A percentile compares a stretch with the other conserved stretches of the same genome.
Conservation (phyloP, 306 rosid genomes). For the Quercus rubra region DNA sequence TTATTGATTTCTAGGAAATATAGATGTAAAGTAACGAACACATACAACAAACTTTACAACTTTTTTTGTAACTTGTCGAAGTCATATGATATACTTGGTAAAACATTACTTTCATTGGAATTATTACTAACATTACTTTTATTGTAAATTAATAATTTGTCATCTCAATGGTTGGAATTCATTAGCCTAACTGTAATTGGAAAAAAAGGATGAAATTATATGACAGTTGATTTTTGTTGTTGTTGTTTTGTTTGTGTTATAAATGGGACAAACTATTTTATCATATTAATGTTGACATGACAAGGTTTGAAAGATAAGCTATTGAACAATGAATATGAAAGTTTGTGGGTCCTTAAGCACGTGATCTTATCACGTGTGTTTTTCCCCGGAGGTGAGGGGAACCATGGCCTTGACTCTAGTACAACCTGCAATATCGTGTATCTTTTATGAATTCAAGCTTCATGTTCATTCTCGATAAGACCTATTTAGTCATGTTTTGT, state of each 20-base stretch:
- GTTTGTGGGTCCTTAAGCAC: constrained; percentile 31
- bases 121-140: no score
- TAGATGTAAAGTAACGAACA: no score
- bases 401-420: constrained; percentile 8
- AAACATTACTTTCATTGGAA: no score
- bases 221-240: background rate
- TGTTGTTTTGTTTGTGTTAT: background rate
- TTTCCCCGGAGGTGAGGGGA: no score
- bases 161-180: no score
- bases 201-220: background rate
- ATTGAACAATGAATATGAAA: background rate
- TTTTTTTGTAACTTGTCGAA: no score
- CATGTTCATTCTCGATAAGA: background rate
- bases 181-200: no score
- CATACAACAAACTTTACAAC: no score
- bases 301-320: constrained; percentile 3
- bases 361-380: constrained; percentile 10
- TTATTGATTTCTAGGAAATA: no score
- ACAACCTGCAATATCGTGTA: background rate
- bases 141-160: no score
- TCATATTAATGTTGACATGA: constrained; percentile 4
- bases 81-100: no score
- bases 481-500: background rate
- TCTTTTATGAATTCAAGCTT: background rate
- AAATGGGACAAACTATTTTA: background rate